phyloP scores from a whole-genome alignment of 2,329 filamentous ascomycete species.

The Hysterium pulicare region DNA sequence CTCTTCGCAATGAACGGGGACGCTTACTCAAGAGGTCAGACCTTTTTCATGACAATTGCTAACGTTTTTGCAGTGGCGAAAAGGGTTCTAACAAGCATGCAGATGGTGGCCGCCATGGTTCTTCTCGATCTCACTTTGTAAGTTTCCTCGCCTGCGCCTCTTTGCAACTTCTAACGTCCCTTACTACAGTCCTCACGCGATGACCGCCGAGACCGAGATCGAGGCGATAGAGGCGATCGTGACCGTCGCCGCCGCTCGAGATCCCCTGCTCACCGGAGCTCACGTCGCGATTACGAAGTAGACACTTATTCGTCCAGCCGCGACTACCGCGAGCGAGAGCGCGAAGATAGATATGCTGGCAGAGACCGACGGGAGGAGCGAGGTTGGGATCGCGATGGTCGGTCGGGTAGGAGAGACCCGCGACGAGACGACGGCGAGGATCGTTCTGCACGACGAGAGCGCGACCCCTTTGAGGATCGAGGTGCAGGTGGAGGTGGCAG shows the following conservation, averaged over 20 bases:
- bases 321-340: slow-evolving; percentile 87
- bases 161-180: slow-evolving; percentile 14
- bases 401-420: slow-evolving; percentile 34
- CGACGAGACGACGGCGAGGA: slow-evolving; percentile 32
- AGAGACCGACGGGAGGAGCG: slow-evolving; percentile 56
- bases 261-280: slow-evolving; percentile 72
- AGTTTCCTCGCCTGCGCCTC: slow-evolving; percentile 18
- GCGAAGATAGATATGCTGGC: slow-evolving; percentile 84
- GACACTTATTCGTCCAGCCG: slow-evolving; percentile 92
- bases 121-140: slow-evolving; percentile 38
- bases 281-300: slow-evolving; percentile 68
- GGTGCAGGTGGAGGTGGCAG: slow-evolving; percentile 44
- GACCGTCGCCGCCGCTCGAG: slow-evolving; percentile 71
- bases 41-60: slow-evolving; percentile 32
- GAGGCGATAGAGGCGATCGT: slow-evolving; percentile 28
- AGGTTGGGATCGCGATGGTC: slow-evolving; percentile 70
- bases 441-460: slow-evolving; percentile 46
- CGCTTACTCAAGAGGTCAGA: slow-evolving; percentile 73
- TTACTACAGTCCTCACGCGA: slow-evolving; percentile 46
- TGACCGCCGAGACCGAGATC: slow-evolving; percentile 36
- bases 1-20: slow-evolving; percentile 86
- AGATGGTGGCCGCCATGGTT: slow-evolving; percentile 37
- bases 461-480: slow-evolving; percentile 55
- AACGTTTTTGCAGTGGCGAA: slow-evolving; percentile 35
- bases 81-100: too few species aligned